Percentiles rank a stretch among this genome's conserved stretches.
Evolutionary conservation across 345 rosid species (phyloP).

Genomic region (Camelina sativa): DNA sequence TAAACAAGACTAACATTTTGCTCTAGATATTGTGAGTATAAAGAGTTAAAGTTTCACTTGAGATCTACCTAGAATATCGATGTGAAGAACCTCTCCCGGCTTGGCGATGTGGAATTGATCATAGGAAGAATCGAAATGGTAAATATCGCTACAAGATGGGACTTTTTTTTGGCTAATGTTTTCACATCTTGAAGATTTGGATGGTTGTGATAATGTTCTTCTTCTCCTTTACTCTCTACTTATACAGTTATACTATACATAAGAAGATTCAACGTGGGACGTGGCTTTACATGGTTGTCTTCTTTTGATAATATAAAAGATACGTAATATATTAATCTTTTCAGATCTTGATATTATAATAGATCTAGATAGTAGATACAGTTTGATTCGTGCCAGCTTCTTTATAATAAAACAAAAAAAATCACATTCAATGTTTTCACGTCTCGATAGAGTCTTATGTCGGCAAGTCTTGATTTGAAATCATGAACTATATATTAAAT

Average conservation of each 20-base stretch:
- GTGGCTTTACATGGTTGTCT: conserved; percentile 1
- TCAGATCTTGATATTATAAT: background rate
- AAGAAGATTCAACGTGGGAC: background rate
- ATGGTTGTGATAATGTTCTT: background rate
- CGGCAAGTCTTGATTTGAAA: background rate
- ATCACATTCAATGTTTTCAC: conserved; percentile 5
- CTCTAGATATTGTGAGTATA: background rate
- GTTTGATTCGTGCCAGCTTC: background rate
- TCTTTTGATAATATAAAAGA: background rate
- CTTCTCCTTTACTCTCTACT: conserved; percentile 3
- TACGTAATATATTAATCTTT: background rate
- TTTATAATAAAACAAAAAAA: background rate
- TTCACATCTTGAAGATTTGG: conserved; percentile 8
- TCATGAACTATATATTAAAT: background rate
- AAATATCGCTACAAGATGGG: background rate
- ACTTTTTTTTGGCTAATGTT: background rate
- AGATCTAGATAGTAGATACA: background rate
- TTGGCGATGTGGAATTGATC: background rate
- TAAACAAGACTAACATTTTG: background rate
- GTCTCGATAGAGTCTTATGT: background rate
- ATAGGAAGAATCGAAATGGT: background rate
- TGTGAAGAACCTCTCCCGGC: conserved; percentile 4
- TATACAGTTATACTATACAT: background rate
- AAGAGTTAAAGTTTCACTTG: background rate
- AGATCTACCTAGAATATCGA: conserved; percentile 8